These are phyloP conservation scores for Lepidopterella palustris DNA, from an alignment of 495 filamentous ascomycete species.

Conservation along the genomic window DNA sequence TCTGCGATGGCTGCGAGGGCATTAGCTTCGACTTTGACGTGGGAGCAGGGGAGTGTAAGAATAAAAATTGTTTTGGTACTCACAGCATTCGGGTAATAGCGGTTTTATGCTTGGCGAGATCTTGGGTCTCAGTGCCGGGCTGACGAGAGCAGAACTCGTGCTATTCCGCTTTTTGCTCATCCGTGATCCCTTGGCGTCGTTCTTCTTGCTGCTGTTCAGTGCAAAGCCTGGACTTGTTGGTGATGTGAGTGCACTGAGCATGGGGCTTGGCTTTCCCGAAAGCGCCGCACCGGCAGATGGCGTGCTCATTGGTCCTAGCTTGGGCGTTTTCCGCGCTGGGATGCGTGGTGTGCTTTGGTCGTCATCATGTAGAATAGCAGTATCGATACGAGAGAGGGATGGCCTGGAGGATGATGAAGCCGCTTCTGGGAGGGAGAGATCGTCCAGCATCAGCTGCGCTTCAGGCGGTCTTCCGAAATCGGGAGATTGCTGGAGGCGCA, in stretches of 20 bases:
- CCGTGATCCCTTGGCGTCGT: conserved; percentile 28
- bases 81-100: conserved; percentile 69
- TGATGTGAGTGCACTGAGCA: conserved; percentile 23
- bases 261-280: conserved; percentile 23
- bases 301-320: conserved; percentile 30
- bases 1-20: conserved; percentile 44
- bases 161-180: conserved; percentile 66
- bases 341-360: conserved; percentile 32
- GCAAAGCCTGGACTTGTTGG: conserved; percentile 21
- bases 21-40: conserved; percentile 19
- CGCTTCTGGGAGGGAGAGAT: conserved; percentile 38
- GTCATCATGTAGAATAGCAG: conserved; percentile 6
- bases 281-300: conserved; percentile 18
- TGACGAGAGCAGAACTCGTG: conserved; percentile 66
- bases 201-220: conserved; percentile 19
- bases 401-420: conserved; percentile 22
- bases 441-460: conserved; percentile 25
- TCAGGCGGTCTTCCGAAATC: conserved; percentile 8
- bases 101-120: conserved; percentile 95
- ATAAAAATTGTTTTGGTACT: conserved; percentile 29
- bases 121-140: conserved; percentile 79
- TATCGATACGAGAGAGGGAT: conserved; percentile 20
- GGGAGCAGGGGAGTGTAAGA: not conserved
- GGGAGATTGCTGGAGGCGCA: conserved; percentile 28
- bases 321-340: conserved; percentile 34